Base-by-base conservation (phyloP, 495 filamentous ascomycete genomes). In the Neurospora sp. region DNA sequence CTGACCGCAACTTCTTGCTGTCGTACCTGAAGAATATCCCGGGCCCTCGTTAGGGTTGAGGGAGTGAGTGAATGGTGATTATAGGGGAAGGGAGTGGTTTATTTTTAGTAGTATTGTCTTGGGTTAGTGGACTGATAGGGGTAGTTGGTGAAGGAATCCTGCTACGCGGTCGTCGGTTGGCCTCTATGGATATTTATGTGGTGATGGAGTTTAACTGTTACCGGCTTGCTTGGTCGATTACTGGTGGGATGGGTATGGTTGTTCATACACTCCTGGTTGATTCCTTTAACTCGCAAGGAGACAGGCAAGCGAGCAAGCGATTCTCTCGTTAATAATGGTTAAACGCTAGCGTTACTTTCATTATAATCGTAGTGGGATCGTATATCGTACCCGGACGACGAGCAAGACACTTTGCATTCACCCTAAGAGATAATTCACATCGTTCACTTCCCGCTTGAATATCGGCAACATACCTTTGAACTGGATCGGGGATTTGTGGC, bases 1-100 rank as follows among this genome's bases (percentile, higher is more conserved):
- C 86, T 10, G 89, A 96, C 76, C 90, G 91, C 77, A 88, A 87
- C n/a, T 96, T 96, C 76, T 83, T 96, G 76, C 82, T 96, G 70
- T 91, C 89, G 10, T 96, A 93, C 81, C 81, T 97, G n/a, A 78
- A 84, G 72, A 81, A 78, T 5, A 80, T 84, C 11, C 82, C 84
- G 70, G 46, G 14, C 40, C 23, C 40, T 72, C 37, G 40, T 41
- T 41, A 39, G 41, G 27, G 41, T 62, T 70, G 69, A 18, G 54
- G 54, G 49, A 10, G 18, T 20, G 16, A 27, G 49, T 35, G 20
- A 70, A 70, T 72, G 41, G 39, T 49, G 70, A 46, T 75, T 71
- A 35, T 39, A 41, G 39, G 44, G 23, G 39, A 35, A 62, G 69
- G 35, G 27, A 18, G 72, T 31, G 14, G 12, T 31, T 66, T 75